phyloP scores from a whole-genome alignment of 106 monocot species.

The Dendrobium nobile region DNA sequence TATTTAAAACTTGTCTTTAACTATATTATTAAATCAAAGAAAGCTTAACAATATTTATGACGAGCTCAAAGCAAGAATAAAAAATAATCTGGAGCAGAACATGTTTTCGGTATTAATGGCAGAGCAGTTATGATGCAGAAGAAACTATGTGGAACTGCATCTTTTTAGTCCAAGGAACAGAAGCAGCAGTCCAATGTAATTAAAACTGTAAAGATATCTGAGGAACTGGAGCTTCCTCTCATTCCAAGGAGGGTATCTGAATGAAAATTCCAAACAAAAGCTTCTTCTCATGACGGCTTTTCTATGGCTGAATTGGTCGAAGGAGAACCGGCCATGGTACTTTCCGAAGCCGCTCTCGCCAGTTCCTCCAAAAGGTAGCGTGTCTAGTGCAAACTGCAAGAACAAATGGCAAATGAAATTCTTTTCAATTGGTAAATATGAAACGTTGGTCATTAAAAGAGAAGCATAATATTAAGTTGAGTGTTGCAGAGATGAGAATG shows the following conservation, averaged over 20 bases:
- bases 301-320: conserved; percentile 62
- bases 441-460: too few relatives aligned
- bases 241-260: conserved; percentile 79
- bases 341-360: conserved; percentile 77
- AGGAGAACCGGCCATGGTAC: conserved; percentile 87
- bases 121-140: background rate
- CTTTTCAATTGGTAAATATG: too few relatives aligned
- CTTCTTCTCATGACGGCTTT: conserved; percentile 63
- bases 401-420: too few relatives aligned
- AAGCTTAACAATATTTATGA: too few relatives aligned
- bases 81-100: too few relatives aligned
- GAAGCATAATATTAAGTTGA: too few relatives aligned
- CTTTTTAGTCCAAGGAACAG: conserved; percentile 42
- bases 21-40: too few relatives aligned
- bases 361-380: conserved; percentile 81
- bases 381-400: conserved; percentile 35
- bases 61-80: too few relatives aligned
- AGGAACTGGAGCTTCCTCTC: conserved; percentile 52
- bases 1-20: too few relatives aligned
- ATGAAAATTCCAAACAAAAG: conserved; percentile 36
- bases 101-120: too few relatives aligned
- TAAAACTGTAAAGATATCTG: conserved; percentile 35
- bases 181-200: conserved; percentile 49
- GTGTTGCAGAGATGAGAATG: too few relatives aligned
- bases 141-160: conserved; percentile 1